Evolutionary conservation across 1,139 yeast genomes (phyloP), one percentile per base, ranked within the genome.

Genomic region (Candida glucosophila): DNA sequence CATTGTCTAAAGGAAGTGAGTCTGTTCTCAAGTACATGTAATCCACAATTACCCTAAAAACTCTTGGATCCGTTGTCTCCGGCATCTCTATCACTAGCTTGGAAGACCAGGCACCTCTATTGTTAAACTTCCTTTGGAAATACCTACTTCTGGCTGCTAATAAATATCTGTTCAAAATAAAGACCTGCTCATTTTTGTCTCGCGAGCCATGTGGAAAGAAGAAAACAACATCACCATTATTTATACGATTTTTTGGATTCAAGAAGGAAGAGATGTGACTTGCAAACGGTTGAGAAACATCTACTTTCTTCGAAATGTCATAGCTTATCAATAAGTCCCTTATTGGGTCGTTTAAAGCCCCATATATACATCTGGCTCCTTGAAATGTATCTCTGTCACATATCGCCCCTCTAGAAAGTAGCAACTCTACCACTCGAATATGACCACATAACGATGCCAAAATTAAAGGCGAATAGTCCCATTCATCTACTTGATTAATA

Each of bases 301-400:
- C 86, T 5, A 76, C 77, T 0, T 77, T 73, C 40, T 77, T 80
- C 4, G 83, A 69, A 24, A 80, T 67, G 43, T 78, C 86, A 42
- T 67, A 76, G 30, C 73, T 62, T 12, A 76, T 45, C 30, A 81
- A 49, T 15, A 77, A 46, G 27, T 70, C 66, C 24, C 86, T 50
- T 14, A 81, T 81, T 8, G 58, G 51, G 40, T 78, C 85, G 14
- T 69, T 81, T 30, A 81, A 50, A 0, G 92, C 92, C 2, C 88
- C 92, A 43, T 81, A 79, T 2, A 80, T 63, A 37, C 90, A 80
- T 23, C 92, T 61, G 7, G 79, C 85, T 3, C 93, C 92, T 47
- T 80, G 82, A 43, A 74, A 75, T 12, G 86, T 76, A 42, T 80
- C 90, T 42, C 86, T 61, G 45, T 79, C 88, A 47, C 88, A 78